A percentile compares a stretch with the other conserved stretches of the same genome.
phyloP scores from a whole-genome alignment of 495 filamentous ascomycete genomes.

The Melanomma pulvis-pyrius region DNA sequence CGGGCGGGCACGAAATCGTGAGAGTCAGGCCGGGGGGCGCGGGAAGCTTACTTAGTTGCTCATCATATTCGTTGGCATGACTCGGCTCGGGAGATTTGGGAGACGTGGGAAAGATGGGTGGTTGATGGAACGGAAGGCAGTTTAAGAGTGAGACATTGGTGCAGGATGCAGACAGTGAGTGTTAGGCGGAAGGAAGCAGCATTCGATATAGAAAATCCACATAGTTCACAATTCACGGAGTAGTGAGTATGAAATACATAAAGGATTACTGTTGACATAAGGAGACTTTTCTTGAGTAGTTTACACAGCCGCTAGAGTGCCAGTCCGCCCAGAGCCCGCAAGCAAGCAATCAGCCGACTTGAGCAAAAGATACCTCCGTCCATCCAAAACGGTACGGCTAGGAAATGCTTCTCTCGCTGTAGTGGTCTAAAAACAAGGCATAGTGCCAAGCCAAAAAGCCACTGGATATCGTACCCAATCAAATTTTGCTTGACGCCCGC shows the following conservation, averaged over 20 bases:
- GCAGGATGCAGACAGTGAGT: too few species aligned
- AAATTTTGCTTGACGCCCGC: neutral
- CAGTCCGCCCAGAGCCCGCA: neutral
- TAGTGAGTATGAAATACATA: too few species aligned
- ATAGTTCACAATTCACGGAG: too few species aligned
- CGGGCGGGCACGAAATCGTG: neutral
- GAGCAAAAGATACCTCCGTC: neutral
- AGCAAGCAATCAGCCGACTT: neutral
- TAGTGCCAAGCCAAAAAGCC: slow-evolving; percentile 1
- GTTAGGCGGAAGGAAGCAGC: too few species aligned
- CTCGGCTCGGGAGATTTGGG: too few species aligned
- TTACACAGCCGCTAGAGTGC: neutral
- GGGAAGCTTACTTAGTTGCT: neutral
- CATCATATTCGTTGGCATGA: neutral
- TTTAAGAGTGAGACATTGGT: too few species aligned
- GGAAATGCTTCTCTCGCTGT: too few species aligned
- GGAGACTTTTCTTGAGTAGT: neutral
- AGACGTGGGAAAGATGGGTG: too few species aligned
- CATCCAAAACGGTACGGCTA: neutral
- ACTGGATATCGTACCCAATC: slow-evolving; percentile 9
- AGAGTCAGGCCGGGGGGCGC: too few species aligned
- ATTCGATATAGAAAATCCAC: too few species aligned
- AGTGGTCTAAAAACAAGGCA: neutral
- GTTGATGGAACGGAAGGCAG: too few species aligned
- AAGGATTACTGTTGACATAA: neutral